A percentile compares a stretch with the other conserved stretches of the same genome.
phyloP scores from a whole-genome alignment of 331 rosid species.

The Spiraea crenata region DNA sequence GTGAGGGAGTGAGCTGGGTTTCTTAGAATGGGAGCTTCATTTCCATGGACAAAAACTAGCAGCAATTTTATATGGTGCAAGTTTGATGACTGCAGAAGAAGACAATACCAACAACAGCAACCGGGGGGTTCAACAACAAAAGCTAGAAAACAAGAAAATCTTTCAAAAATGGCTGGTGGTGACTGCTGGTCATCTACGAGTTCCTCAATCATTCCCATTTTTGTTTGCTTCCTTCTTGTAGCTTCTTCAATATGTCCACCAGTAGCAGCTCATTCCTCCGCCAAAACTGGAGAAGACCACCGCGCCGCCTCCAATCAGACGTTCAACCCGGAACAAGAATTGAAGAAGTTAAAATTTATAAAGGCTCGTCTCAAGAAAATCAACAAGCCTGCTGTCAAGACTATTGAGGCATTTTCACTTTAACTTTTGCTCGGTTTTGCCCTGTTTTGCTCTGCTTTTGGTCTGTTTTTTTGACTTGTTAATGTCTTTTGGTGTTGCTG shows the following conservation, averaged over 20 bases:
- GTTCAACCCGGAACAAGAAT: conserved; percentile 55
- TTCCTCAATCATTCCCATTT: conserved; percentile 42
- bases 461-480: background rate
- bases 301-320: conserved; percentile 49
- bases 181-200: conserved; percentile 40
- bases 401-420: conserved; percentile 68
- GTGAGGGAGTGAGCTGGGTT: conserved; percentile 39
- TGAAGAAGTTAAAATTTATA: conserved; percentile 48
- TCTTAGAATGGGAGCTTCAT: conserved; percentile 41
- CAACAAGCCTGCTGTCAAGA: conserved; percentile 71
- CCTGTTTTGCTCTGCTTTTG: background rate
- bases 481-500: background rate
- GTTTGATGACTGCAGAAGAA: conserved; percentile 31
- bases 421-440: conserved; percentile 30
- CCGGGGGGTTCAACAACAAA: conserved; percentile 31
- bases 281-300: conserved; percentile 26
- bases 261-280: conserved; percentile 37
- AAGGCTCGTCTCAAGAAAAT: conserved; percentile 57
- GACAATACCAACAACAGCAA: conserved; percentile 51
- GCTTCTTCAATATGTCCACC: conserved; percentile 49
- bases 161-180: conserved; percentile 64
- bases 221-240: conserved; percentile 54
- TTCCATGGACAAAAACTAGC: conserved; percentile 39
- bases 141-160: conserved; percentile 33
- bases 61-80: conserved; percentile 26